Evolutionary conservation across 179 eudicot species (phyloP), one percentile per base, ranked within the genome.

Genomic region (Dionaea muscipula): DNA sequence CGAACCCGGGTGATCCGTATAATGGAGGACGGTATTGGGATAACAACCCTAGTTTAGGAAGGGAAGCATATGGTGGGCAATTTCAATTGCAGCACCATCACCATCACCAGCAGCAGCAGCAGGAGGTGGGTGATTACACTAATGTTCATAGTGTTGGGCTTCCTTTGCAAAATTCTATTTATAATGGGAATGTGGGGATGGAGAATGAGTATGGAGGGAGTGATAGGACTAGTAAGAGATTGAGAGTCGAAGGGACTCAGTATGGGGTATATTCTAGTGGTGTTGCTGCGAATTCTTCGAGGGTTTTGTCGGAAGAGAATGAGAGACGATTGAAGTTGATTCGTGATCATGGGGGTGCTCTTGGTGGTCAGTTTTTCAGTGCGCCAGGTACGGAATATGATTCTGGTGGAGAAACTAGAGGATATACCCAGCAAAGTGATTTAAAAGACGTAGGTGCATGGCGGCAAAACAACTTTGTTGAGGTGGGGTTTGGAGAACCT

Each of bases 311-410:
- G 1, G 54, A 51, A 6, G 85, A 69, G 4, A 48, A 71, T 26
- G 87, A 80, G 65, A 78, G 85, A 55, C 73, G 79, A 26, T 76
- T 80, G 72, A 75, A 63, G 63, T 57, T 81, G 71, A 71, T 82
- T 67, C 79, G 68, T 49, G 94, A 85, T 68, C 91, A 85, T 41
- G 96, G 96, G 17, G 72, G 69, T 6, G 15, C 19, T 5, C 16
- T 26, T 13, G n/a, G 18, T 26, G 57, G 50, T 12, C 26, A 33
- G 26, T 60, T 26, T 20, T 51, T 61, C 26, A 51, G 23, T 44
- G 26, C 25, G 24, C 19, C 12, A 45, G 55, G 47, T 56, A 18
- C 22, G 15, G 55, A 48, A 59, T 22, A 37, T 8, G 63, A 50
- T 28, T 51, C 19, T 59, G 41, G 48, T 65, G 23, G 57, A 27